Evolutionary conservation across 805 yeast genomes (phyloP).

Genomic region (Starmerella bombi): DNA sequence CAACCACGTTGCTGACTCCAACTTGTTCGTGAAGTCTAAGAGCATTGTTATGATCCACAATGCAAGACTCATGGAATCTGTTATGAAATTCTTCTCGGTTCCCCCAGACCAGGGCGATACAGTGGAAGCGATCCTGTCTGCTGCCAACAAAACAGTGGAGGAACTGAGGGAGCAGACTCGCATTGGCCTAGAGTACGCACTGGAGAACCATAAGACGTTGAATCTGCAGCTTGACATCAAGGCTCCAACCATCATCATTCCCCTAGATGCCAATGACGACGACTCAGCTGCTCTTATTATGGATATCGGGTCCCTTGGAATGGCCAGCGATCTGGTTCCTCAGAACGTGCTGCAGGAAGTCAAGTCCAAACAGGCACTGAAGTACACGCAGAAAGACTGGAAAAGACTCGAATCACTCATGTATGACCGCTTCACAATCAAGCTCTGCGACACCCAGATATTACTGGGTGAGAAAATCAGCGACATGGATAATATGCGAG

Average conservation of each 20-base stretch:
- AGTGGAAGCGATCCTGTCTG: slow-evolving; percentile 76
- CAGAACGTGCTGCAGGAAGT: slow-evolving; percentile 54
- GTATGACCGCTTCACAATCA: slow-evolving; percentile 77
- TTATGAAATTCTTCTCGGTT: slow-evolving; percentile 67
- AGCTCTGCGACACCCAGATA: slow-evolving; percentile 73
- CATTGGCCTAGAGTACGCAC: slow-evolving; percentile 80
- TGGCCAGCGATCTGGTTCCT: slow-evolving; percentile 51
- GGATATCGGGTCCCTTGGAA: slow-evolving; percentile 91
- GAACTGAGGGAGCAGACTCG: slow-evolving; percentile 82
- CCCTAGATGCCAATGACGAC: slow-evolving; percentile 55
- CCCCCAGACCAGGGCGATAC: slow-evolving; percentile 79
- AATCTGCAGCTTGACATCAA: slow-evolving; percentile 78
- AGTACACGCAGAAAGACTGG: slow-evolving; percentile 59
- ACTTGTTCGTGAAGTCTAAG: slow-evolving; percentile 54
- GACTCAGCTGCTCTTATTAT: slow-evolving; percentile 84
- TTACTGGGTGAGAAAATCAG: slow-evolving; percentile 69
- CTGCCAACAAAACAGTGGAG: slow-evolving; percentile 90
- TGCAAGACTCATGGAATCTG: slow-evolving; percentile 64
- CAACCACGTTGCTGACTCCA: slow-evolving; percentile 72
- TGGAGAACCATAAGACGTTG: slow-evolving; percentile 87
- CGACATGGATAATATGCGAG: slow-evolving; percentile 38
- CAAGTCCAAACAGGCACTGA: slow-evolving; percentile 41
- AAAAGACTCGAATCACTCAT: slow-evolving; percentile 57
- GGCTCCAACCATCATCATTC: slow-evolving; percentile 82
- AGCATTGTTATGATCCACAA: slow-evolving; percentile 87